Evolutionary conservation across 2,329 filamentous ascomycete genomes (phyloP).

Genomic region (Trichoderma hamatum): DNA sequence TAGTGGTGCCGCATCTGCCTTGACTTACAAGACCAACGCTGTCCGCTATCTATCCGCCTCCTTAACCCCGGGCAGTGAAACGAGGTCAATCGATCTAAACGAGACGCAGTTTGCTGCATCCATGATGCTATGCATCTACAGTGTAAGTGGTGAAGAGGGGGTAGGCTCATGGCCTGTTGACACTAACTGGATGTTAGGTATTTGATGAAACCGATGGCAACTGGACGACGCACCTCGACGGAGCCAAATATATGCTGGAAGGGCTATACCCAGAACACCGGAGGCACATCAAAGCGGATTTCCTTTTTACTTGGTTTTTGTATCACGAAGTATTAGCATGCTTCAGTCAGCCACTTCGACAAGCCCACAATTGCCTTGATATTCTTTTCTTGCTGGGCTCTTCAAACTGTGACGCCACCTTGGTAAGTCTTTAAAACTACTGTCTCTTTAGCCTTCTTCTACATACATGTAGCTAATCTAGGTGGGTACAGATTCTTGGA

Average conservation of each 20-base stretch:
- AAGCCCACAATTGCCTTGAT: conserved; percentile 17
- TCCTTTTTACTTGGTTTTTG: conserved; percentile 51
- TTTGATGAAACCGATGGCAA: conserved; percentile 53
- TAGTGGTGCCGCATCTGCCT: conserved; percentile 43
- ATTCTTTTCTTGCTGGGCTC: conserved; percentile 20
- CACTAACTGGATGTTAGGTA: conserved; percentile 39
- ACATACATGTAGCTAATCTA: neutral
- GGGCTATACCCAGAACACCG: conserved; percentile 33
- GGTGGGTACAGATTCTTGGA: conserved; percentile 47
- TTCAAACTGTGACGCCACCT: conserved; percentile 22
- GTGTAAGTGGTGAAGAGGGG: conserved; percentile 37
- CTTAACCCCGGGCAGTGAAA: conserved; percentile 35
- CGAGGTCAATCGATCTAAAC: conserved; percentile 32
- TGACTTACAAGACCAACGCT: conserved; percentile 48
- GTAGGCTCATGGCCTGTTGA: neutral
- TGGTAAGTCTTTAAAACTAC: conserved; percentile 17
- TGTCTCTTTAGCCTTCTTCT: neutral
- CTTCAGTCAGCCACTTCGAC: conserved; percentile 43
- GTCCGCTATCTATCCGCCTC: conserved; percentile 46
- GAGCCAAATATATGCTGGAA: conserved; percentile 45
- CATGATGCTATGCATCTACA: conserved; percentile 56
- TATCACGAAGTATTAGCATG: conserved; percentile 52
- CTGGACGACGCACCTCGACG: conserved; percentile 50
- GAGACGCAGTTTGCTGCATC: conserved; percentile 49
- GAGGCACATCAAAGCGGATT: conserved; percentile 38